A percentile compares a stretch with the other conserved stretches of the same genome.
These are phyloP conservation scores for Phytophthora hibernalis DNA, from an alignment of 352 stramenopile genomes.

Conservation along the genomic window DNA sequence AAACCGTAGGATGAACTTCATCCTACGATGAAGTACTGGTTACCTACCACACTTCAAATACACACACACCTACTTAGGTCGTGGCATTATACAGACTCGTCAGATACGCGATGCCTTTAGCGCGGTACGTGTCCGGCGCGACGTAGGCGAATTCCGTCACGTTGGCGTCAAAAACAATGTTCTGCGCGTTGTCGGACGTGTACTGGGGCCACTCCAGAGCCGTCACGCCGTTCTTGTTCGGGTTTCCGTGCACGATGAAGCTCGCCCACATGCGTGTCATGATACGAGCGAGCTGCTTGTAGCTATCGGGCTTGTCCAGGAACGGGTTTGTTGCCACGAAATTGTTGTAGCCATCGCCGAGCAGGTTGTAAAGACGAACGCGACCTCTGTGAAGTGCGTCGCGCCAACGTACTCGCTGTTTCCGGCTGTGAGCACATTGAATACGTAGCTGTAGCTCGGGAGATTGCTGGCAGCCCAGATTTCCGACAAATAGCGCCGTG, in stretches of 20 bases:
- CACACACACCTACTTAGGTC: too few relatives aligned
- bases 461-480: constrained; percentile 30
- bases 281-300: constrained; percentile 8
- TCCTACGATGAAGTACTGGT: too few relatives aligned
- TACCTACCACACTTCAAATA: too few relatives aligned
- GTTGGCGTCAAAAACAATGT: constrained; percentile 37
- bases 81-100: neutral
- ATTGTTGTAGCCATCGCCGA: constrained; percentile 36
- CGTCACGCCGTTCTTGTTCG: constrained; percentile 17
- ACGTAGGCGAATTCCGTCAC: constrained; percentile 24
- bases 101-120: constrained; percentile 8
- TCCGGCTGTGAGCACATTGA: too few relatives aligned
- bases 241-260: constrained; percentile 30
- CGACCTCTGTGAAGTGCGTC: constrained; percentile 36
- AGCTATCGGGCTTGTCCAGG: constrained; percentile 21
- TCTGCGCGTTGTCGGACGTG: constrained; percentile 20
- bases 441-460: constrained; percentile 40
- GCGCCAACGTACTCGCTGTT: constrained; percentile 25
- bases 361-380: constrained; percentile 46
- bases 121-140: constrained; percentile 15
- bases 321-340: constrained; percentile 32
- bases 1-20: too few relatives aligned
- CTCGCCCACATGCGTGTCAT: constrained; percentile 41
- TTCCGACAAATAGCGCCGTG: constrained; percentile 29
- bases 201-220: constrained; percentile 40